Conservation (phyloP, 257 asterid species). For the Thymus quinquecostatus region DNA sequence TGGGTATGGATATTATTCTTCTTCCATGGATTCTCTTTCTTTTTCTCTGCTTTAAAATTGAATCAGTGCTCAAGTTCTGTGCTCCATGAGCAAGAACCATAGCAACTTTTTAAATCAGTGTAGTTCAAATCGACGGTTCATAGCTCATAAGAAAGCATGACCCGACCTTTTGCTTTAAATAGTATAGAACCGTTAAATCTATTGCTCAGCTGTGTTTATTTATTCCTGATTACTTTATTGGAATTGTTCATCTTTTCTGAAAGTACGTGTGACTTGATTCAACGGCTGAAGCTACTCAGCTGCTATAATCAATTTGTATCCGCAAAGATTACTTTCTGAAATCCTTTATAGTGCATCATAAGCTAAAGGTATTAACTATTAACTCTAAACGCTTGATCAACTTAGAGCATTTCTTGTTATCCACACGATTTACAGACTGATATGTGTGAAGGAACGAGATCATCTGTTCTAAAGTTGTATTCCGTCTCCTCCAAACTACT, state of each 20-base stretch:
- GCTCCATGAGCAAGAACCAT: constrained; percentile 5
- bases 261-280: neutral
- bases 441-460: neutral
- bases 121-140: neutral
- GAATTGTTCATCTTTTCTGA: neutral
- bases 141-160: constrained; percentile 5
- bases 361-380: neutral
- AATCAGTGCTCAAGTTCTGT: constrained; percentile 8
- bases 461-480: neutral
- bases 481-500: neutral
- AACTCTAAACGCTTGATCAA: neutral
- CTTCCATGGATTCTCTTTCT: constrained; percentile 18
- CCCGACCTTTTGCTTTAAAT: neutral
- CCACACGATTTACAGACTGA: neutral
- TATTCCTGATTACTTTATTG: neutral
- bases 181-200: neutral
- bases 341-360: constrained; percentile 2
- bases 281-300: neutral
- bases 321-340: constrained; percentile 4
- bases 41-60: neutral
- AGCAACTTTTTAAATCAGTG: neutral
- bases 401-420: neutral
- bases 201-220: neutral
- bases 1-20: neutral
- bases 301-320: neutral